Evolutionary conservation across 2,329 filamentous ascomycete genomes (phyloP).

Genomic region (Xylaria sp.): DNA sequence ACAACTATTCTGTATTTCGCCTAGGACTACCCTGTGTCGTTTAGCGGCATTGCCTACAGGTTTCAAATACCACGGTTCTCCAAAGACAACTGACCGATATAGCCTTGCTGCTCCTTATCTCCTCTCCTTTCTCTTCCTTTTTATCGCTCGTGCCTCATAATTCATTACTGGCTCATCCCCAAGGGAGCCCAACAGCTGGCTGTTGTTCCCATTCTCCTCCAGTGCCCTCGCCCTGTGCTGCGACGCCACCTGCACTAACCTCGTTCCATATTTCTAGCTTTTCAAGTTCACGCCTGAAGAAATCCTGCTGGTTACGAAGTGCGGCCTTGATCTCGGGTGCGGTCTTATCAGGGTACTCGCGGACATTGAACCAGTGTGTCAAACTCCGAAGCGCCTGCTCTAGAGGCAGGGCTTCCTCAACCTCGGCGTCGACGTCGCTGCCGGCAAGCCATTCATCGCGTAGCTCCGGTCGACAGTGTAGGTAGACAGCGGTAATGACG

Average conservation of each 20-base stretch:
- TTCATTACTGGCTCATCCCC: conserved; percentile 15
- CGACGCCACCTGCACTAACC: conserved; percentile 39
- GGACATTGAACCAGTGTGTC: conserved; percentile 94
- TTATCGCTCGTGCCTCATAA: not conserved
- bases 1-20: no score
- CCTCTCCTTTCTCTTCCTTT: not conserved
- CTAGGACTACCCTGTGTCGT: no score
- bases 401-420: conserved; percentile 90
- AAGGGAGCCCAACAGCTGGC: conserved; percentile 12
- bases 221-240: conserved; percentile 35
- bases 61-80: no score
- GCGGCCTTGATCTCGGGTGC: conserved; percentile 66
- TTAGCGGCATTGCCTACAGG: not conserved
- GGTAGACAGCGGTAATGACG: conserved; percentile 95
- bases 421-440: conserved; percentile 90
- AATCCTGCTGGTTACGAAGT: conserved; percentile 79
- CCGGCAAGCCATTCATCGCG: conserved; percentile 95
- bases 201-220: conserved; percentile 44
- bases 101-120: not conserved
- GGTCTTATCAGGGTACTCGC: conserved; percentile 83
- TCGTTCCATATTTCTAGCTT: conserved; percentile 71
- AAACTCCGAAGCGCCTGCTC: conserved; percentile 90
- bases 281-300: conserved; percentile 81
- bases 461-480: conserved; percentile 91
- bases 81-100: not conserved